Percentiles rank a stretch among this genome's conserved stretches.
Evolutionary conservation across 139 green algal genomes (phyloP).

Genomic region (Microglena sp.): DNA sequence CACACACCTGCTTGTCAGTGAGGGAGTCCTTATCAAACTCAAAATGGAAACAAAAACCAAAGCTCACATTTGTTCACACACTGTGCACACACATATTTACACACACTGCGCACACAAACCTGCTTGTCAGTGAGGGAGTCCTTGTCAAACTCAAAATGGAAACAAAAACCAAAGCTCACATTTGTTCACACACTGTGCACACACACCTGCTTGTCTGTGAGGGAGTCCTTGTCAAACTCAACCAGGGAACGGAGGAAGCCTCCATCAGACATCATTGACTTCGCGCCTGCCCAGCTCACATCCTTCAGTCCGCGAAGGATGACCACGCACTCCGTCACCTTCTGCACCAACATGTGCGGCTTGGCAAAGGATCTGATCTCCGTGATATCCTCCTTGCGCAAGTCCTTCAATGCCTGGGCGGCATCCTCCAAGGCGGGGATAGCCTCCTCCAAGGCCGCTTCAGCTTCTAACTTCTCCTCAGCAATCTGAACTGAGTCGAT

Average conservation of each 20-base stretch:
- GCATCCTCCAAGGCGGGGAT: slow-evolving; percentile 80
- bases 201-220: too few species aligned
- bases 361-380: slow-evolving; percentile 84
- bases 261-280: slow-evolving; percentile 81
- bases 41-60: too few species aligned
- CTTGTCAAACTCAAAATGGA: too few species aligned
- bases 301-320: slow-evolving; percentile 76
- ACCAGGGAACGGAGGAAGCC: slow-evolving; percentile 68
- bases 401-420: slow-evolving; percentile 65
- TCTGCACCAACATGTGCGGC: slow-evolving; percentile 73
- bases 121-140: too few species aligned
- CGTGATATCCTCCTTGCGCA: slow-evolving; percentile 85
- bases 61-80: too few species aligned
- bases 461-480: slow-evolving; percentile 75
- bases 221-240: slow-evolving; percentile 88
- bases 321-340: slow-evolving; percentile 76
- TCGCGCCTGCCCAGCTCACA: slow-evolving; percentile 73
- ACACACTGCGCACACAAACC: too few species aligned
- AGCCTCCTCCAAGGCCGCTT: slow-evolving; percentile 68
- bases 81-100: neutral
- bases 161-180: too few species aligned
- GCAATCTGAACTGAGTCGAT: slow-evolving; percentile 35
- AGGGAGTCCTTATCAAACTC: slow-evolving; percentile 49
- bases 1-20: slow-evolving; percentile 64
- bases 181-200: too few species aligned